Evolutionary conservation across 768 basidiomycete species (phyloP), one percentile per base, ranked within the genome.

Genomic region (Dendrothele bispora): DNA sequence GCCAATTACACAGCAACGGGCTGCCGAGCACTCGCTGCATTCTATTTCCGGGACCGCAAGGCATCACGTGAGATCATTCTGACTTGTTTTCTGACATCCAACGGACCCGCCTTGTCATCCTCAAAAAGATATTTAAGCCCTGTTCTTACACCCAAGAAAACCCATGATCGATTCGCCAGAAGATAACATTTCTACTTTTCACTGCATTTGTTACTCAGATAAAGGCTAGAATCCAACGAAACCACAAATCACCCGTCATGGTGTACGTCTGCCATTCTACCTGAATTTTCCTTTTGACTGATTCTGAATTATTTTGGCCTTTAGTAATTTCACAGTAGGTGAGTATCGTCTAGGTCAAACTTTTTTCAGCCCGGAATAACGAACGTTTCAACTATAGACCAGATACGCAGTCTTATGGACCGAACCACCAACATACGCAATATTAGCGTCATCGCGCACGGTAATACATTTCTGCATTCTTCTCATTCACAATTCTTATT

Each of bases 361-460:
- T 56, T 43, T 39, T 47, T 53, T 50, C 35, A 24, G 54, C 21
- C n/a, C n/a, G n/a, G n/a, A n/a, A n/a, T n/a, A n/a, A n/a, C n/a
- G n/a, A n/a, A n/a, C 49, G 24, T 45, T 38, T 46, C 24, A 51
- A 57, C 41, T 55, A 39, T 58, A 91, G 90, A 91, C 68, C 89
- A 93, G 75, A 83, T 93, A 61, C 86, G 91, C 64, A 73, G 48
- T 56, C 86, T 94, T 54, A 93, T 93, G 91, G 87, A 92, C 80
- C 72, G 68, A 66, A 82, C 91, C 59, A 91, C 90, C 47, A 93
- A 93, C 71, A 93, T 93, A 65, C 87, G 91, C 73, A 91, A 91
- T 77, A 91, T 91, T 89, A 87, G 85, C 81, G 89, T 91, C 62
- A 91, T 91, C 63, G 90, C 91, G 60, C 89, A 92, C 72, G 90